phyloP scores from a whole-genome alignment of 345 rosid genomes.

The Acer negundo region DNA sequence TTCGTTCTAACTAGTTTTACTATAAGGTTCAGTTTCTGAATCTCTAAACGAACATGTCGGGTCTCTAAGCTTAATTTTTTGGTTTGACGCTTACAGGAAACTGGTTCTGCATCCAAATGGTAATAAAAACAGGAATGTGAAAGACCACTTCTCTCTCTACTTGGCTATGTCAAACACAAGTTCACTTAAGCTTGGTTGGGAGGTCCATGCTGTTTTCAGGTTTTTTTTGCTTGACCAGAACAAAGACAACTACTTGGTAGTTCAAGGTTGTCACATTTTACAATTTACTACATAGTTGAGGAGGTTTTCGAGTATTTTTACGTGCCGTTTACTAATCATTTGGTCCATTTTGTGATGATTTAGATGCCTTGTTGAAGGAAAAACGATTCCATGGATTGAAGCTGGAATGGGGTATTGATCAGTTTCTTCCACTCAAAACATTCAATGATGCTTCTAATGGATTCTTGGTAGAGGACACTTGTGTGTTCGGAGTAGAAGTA shows the following conservation, averaged over 20 bases:
- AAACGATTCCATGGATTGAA: constrained; percentile 39
- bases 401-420: constrained; percentile 47
- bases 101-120: constrained; percentile 64
- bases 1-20: too few relatives aligned
- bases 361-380: constrained; percentile 35
- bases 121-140: constrained; percentile 55
- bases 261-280: constrained; percentile 35
- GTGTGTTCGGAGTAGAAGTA: constrained; percentile 50
- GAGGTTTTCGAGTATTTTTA: background rate
- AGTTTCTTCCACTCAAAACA: constrained; percentile 21
- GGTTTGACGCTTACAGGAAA: constrained; percentile 43
- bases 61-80: too few relatives aligned
- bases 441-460: constrained; percentile 37
- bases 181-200: constrained; percentile 51
- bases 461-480: constrained; percentile 37
- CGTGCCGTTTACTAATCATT: background rate
- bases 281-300: background rate
- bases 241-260: constrained; percentile 32
- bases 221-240: constrained; percentile 53
- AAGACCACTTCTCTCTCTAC: constrained; percentile 55
- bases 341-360: background rate
- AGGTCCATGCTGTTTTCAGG: constrained; percentile 47
- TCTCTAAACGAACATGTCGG: too few relatives aligned
- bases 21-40: too few relatives aligned
- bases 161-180: constrained; percentile 46